Percentiles rank a stretch among this genome's conserved stretches.
These are phyloP conservation scores for Polytrichum commune DNA, from an alignment of 225 moss, liverwort and hornwort species.

Conservation along the genomic window DNA sequence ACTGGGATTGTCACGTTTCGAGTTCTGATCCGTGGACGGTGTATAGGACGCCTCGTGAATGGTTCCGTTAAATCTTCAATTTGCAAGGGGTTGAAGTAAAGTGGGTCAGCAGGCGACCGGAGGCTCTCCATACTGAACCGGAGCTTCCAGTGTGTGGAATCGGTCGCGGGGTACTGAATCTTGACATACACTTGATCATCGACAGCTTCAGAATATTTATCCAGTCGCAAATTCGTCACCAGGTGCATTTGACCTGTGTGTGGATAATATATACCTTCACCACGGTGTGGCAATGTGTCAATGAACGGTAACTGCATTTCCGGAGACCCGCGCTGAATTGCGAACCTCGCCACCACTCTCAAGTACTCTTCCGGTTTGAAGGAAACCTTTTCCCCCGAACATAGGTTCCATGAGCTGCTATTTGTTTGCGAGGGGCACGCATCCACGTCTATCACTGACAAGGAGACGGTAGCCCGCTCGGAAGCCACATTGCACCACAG, in stretches of 20 bases:
- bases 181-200: constrained; percentile 2
- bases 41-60: background rate
- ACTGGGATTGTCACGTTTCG: background rate
- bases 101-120: background rate
- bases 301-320: background rate
- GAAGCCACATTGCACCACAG: no score
- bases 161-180: background rate
- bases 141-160: background rate
- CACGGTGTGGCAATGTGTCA: background rate
- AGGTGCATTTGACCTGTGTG: constrained; percentile 1
- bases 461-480: no score
- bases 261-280: background rate
- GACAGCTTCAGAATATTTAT: background rate
- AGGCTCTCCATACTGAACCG: background rate
- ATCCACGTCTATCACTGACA: no score
- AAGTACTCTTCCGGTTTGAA: background rate
- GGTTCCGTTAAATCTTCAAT: background rate
- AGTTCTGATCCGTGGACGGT: background rate
- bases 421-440: no score
- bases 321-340: background rate
- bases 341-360: background rate
- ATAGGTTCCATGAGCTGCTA: no score
- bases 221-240: background rate
- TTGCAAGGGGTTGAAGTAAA: background rate
- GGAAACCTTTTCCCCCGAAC: background rate